phyloP scores from a whole-genome alignment of 2,329 filamentous ascomycete genomes.

The Ceratocystis eucalypticola region DNA sequence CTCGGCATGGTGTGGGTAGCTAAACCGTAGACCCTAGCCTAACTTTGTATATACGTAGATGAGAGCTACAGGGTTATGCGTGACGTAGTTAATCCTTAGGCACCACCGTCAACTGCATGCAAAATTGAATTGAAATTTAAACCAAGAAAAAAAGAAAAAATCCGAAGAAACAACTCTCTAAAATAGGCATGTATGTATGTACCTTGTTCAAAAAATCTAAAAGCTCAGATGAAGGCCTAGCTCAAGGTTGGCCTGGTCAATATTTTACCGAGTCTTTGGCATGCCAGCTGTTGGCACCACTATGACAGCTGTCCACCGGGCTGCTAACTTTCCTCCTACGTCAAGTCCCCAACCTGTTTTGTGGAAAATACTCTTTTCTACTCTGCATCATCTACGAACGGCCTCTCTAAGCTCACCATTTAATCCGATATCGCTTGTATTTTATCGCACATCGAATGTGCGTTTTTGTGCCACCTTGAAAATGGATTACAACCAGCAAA shows the following conservation, averaged over 20 bases:
- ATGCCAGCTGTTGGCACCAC: neutral
- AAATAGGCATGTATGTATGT: neutral
- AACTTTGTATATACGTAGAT: neutral
- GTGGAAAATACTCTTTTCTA: neutral
- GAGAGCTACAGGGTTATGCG: neutral
- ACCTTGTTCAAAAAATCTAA: too few species aligned
- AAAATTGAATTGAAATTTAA: too few species aligned
- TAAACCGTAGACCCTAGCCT: neutral
- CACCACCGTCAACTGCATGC: too few species aligned
- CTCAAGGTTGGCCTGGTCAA: too few species aligned
- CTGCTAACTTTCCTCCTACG: neutral
- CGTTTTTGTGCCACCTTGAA: neutral
- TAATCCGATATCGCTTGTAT: neutral
- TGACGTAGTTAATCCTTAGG: neutral
- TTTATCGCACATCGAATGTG: neutral
- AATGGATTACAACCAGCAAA: conserved; percentile 2
- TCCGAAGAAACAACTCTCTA: neutral
- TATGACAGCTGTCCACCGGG: too few species aligned
- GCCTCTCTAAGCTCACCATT: neutral
- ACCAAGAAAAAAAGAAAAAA: neutral
- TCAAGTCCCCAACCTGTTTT: neutral
- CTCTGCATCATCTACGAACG: neutral
- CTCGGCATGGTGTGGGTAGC: neutral
- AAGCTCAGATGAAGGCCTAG: too few species aligned
- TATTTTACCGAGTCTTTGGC: neutral